Evolutionary conservation across 2,329 filamentous ascomycete genomes (phyloP).

Genomic region (Pestalotiopsis fici): DNA sequence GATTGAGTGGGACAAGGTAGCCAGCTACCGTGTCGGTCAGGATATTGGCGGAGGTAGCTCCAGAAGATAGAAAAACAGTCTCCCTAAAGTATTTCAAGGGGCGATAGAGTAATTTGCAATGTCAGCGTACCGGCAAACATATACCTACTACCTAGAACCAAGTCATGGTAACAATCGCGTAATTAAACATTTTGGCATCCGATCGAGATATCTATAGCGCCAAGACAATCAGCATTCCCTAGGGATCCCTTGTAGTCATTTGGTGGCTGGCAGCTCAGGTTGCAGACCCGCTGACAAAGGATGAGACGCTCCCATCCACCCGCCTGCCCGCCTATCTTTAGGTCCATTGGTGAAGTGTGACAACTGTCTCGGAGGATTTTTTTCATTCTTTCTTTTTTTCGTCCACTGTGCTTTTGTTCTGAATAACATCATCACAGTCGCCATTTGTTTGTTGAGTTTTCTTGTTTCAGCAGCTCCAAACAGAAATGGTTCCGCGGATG

Average conservation of each 20-base stretch:
- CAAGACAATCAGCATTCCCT: too few species aligned
- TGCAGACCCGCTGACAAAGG: too few species aligned
- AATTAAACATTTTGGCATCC: neutral
- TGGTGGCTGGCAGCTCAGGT: too few species aligned
- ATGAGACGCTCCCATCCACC: too few species aligned
- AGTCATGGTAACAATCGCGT: neutral
- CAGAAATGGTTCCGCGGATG: neutral
- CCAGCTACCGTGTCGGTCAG: constrained; percentile 83
- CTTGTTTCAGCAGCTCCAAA: neutral
- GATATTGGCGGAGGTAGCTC: constrained; percentile 72
- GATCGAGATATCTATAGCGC: too few species aligned
- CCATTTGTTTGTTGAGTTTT: neutral
- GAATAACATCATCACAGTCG: neutral
- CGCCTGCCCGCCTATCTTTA: too few species aligned
- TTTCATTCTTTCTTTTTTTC: too few species aligned
- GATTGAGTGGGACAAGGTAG: constrained; percentile 99
- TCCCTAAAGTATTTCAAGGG: neutral
- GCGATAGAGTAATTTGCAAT: constrained; percentile 2
- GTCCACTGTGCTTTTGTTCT: neutral
- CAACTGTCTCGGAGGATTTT: too few species aligned
- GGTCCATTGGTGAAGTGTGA: too few species aligned
- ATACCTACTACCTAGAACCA: neutral
- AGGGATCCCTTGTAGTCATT: too few species aligned
- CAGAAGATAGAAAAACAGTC: constrained; percentile 40
- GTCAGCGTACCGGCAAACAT: constrained; percentile 5